Percentiles rank a stretch among this genome's conserved stretches.
phyloP scores from a whole-genome alignment of 805 yeast species.

The Blastobotrys muscicola region DNA sequence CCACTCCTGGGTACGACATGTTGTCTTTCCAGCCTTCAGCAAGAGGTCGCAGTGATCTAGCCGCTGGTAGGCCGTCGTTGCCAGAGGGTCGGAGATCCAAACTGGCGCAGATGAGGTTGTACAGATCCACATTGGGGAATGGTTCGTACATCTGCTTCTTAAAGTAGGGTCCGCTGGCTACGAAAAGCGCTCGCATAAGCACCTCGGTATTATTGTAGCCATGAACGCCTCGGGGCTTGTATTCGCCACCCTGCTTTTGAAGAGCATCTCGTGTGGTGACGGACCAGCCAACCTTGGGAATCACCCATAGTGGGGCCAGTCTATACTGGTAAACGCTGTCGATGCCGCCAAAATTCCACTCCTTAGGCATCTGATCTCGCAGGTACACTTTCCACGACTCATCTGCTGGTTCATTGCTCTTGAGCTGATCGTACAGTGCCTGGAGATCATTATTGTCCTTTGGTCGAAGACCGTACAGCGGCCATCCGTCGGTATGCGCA shows the following conservation, averaged over 20 bases:
- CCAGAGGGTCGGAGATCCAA: conserved; percentile 42
- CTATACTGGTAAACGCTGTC: conserved; percentile 41
- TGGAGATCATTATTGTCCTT: conserved; percentile 30
- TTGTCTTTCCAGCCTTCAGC: conserved; percentile 23
- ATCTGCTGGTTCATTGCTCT: conserved; percentile 13
- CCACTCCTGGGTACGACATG: conserved; percentile 25
- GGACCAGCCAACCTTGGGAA: conserved; percentile 76
- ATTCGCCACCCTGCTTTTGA: conserved; percentile 39
- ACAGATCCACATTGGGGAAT: conserved; percentile 63
- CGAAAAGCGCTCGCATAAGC: conserved; percentile 74
- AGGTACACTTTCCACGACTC: conserved; percentile 37
- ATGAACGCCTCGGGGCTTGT: conserved; percentile 67
- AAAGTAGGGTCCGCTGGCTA: conserved; percentile 78
- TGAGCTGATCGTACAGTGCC: conserved; percentile 32
- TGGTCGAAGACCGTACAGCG: conserved; percentile 71
- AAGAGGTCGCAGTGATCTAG: conserved; percentile 16
- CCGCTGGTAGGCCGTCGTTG: conserved; percentile 44
- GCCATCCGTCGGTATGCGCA: conserved; percentile 74
- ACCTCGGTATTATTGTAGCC: conserved; percentile 74
- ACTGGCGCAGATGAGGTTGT: conserved; percentile 63
- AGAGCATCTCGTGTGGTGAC: conserved; percentile 53
- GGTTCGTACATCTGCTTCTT: conserved; percentile 41
- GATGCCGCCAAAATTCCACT: conserved; percentile 45
- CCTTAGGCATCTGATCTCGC: conserved; percentile 44
- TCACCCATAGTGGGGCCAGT: conserved; percentile 76